Percentiles rank a stretch among this genome's conserved stretches.
Conservation (phyloP, 108 stramenopile genomes). For the Nitzschia inconspicua region DNA sequence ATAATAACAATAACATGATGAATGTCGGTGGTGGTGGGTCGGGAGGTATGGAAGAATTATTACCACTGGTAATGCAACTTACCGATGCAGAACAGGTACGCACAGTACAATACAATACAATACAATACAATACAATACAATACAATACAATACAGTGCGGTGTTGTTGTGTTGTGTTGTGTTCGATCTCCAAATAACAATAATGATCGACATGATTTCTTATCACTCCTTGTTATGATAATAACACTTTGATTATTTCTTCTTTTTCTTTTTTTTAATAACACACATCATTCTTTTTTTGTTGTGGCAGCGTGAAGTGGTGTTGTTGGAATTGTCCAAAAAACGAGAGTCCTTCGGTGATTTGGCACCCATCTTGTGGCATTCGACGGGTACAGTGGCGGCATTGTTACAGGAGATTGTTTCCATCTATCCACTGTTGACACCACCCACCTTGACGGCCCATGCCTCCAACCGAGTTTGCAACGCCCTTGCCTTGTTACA, state of each 20-base stretch:
- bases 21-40: too few relatives aligned
- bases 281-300: background rate
- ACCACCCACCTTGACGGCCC: slow-evolving; percentile 96
- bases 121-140: background rate
- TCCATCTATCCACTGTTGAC: slow-evolving; percentile 95
- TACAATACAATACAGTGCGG: background rate
- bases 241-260: background rate
- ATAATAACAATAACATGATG: too few relatives aligned
- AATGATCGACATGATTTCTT: background rate
- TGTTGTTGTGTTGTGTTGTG: background rate
- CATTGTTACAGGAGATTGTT: slow-evolving; percentile 97
- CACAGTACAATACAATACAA: background rate
- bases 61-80: slow-evolving; percentile 70
- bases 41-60: slow-evolving; percentile 68
- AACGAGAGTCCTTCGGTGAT: slow-evolving; percentile 93
- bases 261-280: too few relatives aligned
- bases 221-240: background rate
- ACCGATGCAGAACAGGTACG: slow-evolving; percentile 68
- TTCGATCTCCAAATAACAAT: too few relatives aligned
- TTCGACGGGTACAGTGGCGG: slow-evolving; percentile 73
- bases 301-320: slow-evolving; percentile 81
- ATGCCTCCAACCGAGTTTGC: slow-evolving; percentile 96
- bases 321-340: slow-evolving; percentile 96
- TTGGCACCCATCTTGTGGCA: slow-evolving; percentile 92
- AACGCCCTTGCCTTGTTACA: slow-evolving; percentile 98